These are phyloP conservation scores for Venturia nashicola DNA, from an alignment of 2,329 filamentous ascomycete species.

Conservation along the genomic window DNA sequence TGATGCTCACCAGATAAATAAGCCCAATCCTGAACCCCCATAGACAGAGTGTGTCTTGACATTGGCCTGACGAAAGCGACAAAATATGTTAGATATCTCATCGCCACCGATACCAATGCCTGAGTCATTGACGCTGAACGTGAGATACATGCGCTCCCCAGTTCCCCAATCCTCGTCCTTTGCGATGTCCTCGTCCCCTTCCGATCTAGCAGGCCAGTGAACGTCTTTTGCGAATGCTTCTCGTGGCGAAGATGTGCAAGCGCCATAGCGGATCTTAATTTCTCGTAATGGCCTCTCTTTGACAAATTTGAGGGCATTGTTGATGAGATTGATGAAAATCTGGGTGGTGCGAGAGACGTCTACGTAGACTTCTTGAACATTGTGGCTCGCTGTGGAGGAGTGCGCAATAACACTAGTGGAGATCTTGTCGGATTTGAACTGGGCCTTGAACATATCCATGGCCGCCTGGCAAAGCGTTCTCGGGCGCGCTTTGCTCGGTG, in stretches of 20 bases:
- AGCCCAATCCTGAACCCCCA: conserved; percentile 42
- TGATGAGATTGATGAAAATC: conserved; percentile 10
- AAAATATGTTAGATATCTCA: conserved; percentile 46
- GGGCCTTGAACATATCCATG: conserved; percentile 6
- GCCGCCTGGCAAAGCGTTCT: neutral
- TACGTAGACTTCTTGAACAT: neutral
- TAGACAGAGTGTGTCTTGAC: conserved; percentile 39
- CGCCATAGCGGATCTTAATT: conserved; percentile 3
- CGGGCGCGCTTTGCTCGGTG: neutral
- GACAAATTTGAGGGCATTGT: conserved; percentile 8
- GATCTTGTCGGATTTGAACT: neutral
- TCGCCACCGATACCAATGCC: conserved; percentile 49
- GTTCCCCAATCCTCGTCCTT: conserved; percentile 20
- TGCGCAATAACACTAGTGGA: neutral
- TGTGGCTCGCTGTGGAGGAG: neutral
- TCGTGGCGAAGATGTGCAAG: conserved; percentile 1
- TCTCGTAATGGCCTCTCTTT: neutral
- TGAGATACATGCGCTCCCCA: conserved; percentile 31
- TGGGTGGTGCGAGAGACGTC: neutral
- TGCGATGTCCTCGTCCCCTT: neutral
- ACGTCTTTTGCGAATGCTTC: neutral
- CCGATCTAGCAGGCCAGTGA: neutral
- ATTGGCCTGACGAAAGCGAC: conserved; percentile 56
- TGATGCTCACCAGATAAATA: conserved; percentile 45
- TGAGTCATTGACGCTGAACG: conserved; percentile 53